A percentile compares a stretch with the other conserved stretches of the same genome.
phyloP scores from a whole-genome alignment of 1,284 basidiomycete genomes.

The Porogramme epimiltina region DNA sequence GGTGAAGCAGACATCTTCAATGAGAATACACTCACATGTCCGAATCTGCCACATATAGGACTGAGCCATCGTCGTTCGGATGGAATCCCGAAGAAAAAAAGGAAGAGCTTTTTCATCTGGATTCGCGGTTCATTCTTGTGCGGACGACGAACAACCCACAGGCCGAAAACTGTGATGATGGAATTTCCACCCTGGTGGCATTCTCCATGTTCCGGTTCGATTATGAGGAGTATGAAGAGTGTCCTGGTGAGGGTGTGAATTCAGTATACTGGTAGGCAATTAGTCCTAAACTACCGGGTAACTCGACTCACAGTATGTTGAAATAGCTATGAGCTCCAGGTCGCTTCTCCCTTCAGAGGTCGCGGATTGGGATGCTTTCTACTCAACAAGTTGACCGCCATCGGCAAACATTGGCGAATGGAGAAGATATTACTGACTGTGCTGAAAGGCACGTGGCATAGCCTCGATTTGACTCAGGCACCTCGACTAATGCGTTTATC shows the following conservation, averaged over 20 bases:
- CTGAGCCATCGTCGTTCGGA: conserved; percentile 56
- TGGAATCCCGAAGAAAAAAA: conserved; percentile 63
- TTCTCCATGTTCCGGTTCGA: conserved; percentile 77
- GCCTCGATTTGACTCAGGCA: no score
- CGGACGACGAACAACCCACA: conserved; percentile 7
- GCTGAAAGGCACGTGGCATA: conserved; percentile 52
- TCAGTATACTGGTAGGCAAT: conserved; percentile 62
- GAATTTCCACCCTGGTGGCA: conserved; percentile 37
- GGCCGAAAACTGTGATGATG: conserved; percentile 3
- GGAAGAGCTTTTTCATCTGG: conserved; percentile 58
- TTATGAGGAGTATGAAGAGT: conserved; percentile 53
- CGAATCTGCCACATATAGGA: conserved; percentile 1
- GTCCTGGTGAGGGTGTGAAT: conserved; percentile 24
- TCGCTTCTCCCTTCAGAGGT: conserved; percentile 43
- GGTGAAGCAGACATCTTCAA: background rate
- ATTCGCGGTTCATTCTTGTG: conserved; percentile 62
- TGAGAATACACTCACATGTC: no score
- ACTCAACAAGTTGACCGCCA: conserved; percentile 46
- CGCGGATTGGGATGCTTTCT: conserved; percentile 60
- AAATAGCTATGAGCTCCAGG: conserved; percentile 73
- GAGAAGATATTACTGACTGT: conserved; percentile 73
- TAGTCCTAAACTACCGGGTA: background rate
- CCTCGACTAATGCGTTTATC: background rate
- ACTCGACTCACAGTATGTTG: background rate
- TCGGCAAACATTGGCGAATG: conserved; percentile 60